Conservation (phyloP, 164 flowering plant species). For the Berberis vulgaris region DNA sequence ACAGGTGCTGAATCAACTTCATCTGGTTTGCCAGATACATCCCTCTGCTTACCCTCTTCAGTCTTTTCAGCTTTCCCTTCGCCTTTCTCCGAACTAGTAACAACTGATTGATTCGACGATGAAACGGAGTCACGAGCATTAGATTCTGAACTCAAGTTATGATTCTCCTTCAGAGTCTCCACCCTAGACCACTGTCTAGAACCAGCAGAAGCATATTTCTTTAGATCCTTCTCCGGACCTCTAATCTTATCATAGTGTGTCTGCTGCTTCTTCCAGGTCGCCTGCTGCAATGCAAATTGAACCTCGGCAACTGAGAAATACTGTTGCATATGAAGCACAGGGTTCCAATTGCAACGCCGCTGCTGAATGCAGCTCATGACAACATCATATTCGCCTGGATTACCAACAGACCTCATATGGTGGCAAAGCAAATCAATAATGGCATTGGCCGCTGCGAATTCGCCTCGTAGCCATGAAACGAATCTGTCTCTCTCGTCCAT, state of each 20-base stretch:
- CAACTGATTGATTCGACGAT: conserved; percentile 7
- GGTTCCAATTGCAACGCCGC: conserved; percentile 71
- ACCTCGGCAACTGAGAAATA: conserved; percentile 69
- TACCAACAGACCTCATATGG: conserved; percentile 49
- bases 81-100: conserved; percentile 9
- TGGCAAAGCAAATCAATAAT: conserved; percentile 69
- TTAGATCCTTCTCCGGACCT: conserved; percentile 33
- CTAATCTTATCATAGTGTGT: conserved; percentile 27
- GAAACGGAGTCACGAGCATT: conserved; percentile 13
- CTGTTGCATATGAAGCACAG: conserved; percentile 84
- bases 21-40: conserved; percentile 13
- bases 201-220: conserved; percentile 24
- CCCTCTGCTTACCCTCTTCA: conserved; percentile 20
- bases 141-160: conserved; percentile 18
- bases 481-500: conserved; percentile 74
- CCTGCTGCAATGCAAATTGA: conserved; percentile 51
- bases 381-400: conserved; percentile 67
- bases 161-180: conserved; percentile 29
- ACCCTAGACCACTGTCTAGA: conserved; percentile 30
- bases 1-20: conserved; percentile 15
- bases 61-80: conserved; percentile 17
- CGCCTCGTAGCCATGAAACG: conserved; percentile 68
- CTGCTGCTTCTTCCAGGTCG: conserved; percentile 45
- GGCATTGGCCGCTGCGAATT: conserved; percentile 88
- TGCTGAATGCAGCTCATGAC: conserved; percentile 54